Evolutionary conservation across 1,284 basidiomycete species (phyloP).

Genomic region (Cutaneotrichosporon cavernicola): DNA sequence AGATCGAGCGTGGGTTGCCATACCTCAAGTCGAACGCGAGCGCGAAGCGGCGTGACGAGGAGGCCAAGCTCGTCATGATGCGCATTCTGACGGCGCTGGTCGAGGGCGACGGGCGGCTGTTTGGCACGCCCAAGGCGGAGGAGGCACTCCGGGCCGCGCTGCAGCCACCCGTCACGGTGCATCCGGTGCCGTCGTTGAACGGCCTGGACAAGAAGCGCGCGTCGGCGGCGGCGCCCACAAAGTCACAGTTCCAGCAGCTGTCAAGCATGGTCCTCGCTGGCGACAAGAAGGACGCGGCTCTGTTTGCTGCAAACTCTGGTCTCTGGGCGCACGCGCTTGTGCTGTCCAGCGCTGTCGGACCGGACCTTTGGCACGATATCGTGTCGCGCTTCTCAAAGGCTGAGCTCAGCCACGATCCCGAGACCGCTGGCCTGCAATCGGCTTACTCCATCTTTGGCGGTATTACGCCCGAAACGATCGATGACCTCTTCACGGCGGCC

Average conservation of each 20-base stretch:
- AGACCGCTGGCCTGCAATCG: constrained; percentile 60
- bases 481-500: constrained; percentile 38
- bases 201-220: constrained; percentile 26
- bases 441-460: constrained; percentile 86
- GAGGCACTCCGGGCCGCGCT: constrained; percentile 64
- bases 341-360: constrained; percentile 89
- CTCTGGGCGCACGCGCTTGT: constrained; percentile 96
- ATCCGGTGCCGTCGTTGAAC: constrained; percentile 26
- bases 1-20: constrained; percentile 71
- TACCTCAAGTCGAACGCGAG: constrained; percentile 61
- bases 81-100: constrained; percentile 74
- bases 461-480: constrained; percentile 27
- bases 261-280: constrained; percentile 76
- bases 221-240: constrained; percentile 45
- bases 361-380: constrained; percentile 87
- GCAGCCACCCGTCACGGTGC: constrained; percentile 55
- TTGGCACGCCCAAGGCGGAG: constrained; percentile 75
- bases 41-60: constrained; percentile 61
- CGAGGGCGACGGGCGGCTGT: constrained; percentile 78
- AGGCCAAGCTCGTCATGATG: constrained; percentile 74
- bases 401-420: constrained; percentile 62
- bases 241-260: constrained; percentile 66
- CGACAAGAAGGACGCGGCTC: constrained; percentile 80
- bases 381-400: constrained; percentile 79
- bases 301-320: constrained; percentile 80